phyloP scores from a whole-genome alignment of 441 rosid species.

The Macaranga tanarius region DNA sequence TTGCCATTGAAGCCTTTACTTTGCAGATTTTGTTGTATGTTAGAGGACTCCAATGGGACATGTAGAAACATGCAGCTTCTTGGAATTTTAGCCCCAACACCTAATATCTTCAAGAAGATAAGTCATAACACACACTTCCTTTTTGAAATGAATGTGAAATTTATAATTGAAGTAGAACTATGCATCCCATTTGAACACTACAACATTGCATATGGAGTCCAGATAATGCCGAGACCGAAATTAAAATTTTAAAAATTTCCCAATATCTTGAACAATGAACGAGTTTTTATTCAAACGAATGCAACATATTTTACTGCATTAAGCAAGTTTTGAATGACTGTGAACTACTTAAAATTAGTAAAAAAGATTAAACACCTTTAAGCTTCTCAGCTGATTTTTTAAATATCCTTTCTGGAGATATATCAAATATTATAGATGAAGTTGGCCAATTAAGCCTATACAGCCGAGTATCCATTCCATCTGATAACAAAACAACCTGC shows the following conservation, averaged over 20 bases:
- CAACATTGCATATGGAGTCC: neutral
- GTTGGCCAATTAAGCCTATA: conserved; percentile 88
- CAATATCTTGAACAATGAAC: neutral
- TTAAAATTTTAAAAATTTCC: neutral
- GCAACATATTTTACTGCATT: neutral
- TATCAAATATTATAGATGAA: conserved; percentile 77
- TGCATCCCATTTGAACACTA: neutral
- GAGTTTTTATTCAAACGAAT: conserved; percentile 3
- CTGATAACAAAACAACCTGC: conserved; percentile 88
- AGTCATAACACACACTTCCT: conserved; percentile 17
- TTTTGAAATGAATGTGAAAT: conserved; percentile 11
- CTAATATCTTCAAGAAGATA: conserved; percentile 45
- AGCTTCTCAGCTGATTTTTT: conserved; percentile 58
- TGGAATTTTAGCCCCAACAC: conserved; percentile 80
- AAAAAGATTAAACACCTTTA: conserved; percentile 47
- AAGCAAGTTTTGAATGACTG: neutral
- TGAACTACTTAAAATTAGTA: conserved; percentile 14
- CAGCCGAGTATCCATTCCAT: conserved; percentile 96
- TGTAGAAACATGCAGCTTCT: conserved; percentile 68
- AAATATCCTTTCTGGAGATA: conserved; percentile 68
- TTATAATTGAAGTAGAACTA: conserved; percentile 4
- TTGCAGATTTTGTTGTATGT: conserved; percentile 47
- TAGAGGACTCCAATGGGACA: conserved; percentile 53
- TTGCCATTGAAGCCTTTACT: conserved; percentile 72
- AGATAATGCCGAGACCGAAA: neutral